Base-by-base conservation (phyloP, 2,329 filamentous ascomycete genomes). In the Fusarium sp. region DNA sequence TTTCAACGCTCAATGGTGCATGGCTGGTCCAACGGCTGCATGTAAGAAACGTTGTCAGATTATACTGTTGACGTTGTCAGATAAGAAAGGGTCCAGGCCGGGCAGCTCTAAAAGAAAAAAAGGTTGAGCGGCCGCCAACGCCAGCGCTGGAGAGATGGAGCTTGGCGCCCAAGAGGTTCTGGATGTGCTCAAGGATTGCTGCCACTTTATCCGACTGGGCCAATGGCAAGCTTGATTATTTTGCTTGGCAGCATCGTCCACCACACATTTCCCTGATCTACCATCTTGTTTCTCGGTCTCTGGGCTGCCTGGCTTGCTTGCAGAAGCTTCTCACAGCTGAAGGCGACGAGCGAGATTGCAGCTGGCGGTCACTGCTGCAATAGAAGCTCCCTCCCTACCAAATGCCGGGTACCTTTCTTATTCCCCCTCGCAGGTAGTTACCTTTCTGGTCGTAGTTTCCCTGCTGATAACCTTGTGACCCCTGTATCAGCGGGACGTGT, bases 211-310 rank as follows among this genome's bases (percentile, higher is more conserved):
- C 69, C 69, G 69, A 62, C 54, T 35, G 50, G 35, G 31, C 72
- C 72, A 75, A 75, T 75, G 35, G 58, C 52, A 45, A 52, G 45
- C 47, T 61, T n/a, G 63, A 73, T 62, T 66, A 65, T 37, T 6
- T 59, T 52, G 24, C 72, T 73, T 75, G 72, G 72, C 62, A n/a
- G 56, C 40, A 57, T 62, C 66, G 29, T 42, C 63, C 64, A 68
- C 57, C 37, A 62, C 60, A 20, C 27, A 64, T 70, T 73, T 74
- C 70, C 72, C 50, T 75, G 70, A 75, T 75, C 72, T 66, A 62
- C 45, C 22, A 61, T 60, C 56, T 59, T 67, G 59, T 59, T 67
- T 47, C 64, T 62, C 9, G 54, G 62, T 74, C 64, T 61, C 52
- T 52, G 24, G 52, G 52, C 52, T 64, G n/a, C 29, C 29, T 38